Conservation (phyloP, 148 eudicot species). For the Cornus florida region DNA sequence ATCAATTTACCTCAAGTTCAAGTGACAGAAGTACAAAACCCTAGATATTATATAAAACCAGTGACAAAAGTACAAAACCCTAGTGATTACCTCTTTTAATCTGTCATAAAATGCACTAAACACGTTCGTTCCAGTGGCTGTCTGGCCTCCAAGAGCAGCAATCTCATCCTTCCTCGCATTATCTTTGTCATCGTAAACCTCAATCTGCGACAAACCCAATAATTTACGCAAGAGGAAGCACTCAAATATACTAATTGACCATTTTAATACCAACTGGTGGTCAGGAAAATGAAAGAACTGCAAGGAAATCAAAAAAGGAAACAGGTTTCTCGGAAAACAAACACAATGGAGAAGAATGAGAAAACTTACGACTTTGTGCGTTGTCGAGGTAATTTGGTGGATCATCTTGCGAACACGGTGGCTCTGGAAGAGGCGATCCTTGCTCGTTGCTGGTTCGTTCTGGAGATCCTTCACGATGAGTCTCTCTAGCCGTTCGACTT, state of each 20-base stretch:
- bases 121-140: slow-evolving; percentile 77
- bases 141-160: slow-evolving; percentile 96
- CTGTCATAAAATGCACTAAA: slow-evolving; percentile 95
- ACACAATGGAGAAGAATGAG: not conserved
- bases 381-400: slow-evolving; percentile 62
- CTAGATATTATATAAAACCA: slow-evolving; percentile 2
- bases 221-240: not conserved
- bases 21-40: not conserved
- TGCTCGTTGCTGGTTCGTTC: slow-evolving; percentile 59
- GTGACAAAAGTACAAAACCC: slow-evolving; percentile 9
- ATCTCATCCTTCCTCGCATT: slow-evolving; percentile 92
- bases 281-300: not conserved
- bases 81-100: slow-evolving; percentile 69
- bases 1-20: too few species aligned
- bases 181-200: slow-evolving; percentile 84
- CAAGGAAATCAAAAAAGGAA: not conserved
- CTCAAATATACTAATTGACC: not conserved
- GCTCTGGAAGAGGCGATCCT: slow-evolving; percentile 75
- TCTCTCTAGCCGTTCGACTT: slow-evolving; percentile 84
- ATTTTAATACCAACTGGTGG: not conserved
- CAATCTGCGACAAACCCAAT: slow-evolving; percentile 45
- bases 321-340: not conserved
- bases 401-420: slow-evolving; percentile 93
- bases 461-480: slow-evolving; percentile 77
- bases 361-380: slow-evolving; percentile 65